Conservation (phyloP, 305 asterid species). For the Ilex paraguariensis region DNA sequence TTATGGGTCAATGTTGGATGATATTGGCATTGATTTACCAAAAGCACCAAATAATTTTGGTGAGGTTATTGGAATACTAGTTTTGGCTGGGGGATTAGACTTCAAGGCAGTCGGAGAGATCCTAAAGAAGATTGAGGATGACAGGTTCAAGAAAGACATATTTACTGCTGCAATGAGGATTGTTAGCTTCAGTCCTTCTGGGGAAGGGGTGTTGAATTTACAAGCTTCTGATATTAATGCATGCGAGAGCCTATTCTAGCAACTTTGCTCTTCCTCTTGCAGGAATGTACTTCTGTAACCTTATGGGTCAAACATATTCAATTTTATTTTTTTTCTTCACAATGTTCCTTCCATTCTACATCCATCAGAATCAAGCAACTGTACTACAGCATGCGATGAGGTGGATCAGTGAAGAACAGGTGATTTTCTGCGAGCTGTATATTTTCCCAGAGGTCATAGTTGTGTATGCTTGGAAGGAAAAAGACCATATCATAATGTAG, state of each 20-base stretch:
- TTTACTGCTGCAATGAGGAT: constrained; percentile 28
- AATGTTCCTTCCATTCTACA: neutral
- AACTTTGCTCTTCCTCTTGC: constrained; percentile 8
- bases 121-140: constrained; percentile 49
- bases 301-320: constrained; percentile 11
- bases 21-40: constrained; percentile 80
- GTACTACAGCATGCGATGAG: neutral
- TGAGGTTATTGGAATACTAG: constrained; percentile 49
- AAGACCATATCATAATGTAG: constrained; percentile 12
- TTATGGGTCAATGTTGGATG: constrained; percentile 57
- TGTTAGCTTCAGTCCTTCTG: constrained; percentile 36
- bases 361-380: constrained; percentile 11
- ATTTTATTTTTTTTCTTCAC: constrained; percentile 6
- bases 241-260: constrained; percentile 51
- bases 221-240: constrained; percentile 59
- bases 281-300: constrained; percentile 13
- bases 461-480: constrained; percentile 35
- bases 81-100: constrained; percentile 46
- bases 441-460: constrained; percentile 31
- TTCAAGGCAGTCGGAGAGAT: constrained; percentile 51
- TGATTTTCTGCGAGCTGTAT: constrained; percentile 37
- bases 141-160: constrained; percentile 44
- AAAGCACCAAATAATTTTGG: constrained; percentile 76
- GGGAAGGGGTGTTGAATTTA: constrained; percentile 46
- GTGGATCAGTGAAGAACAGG: constrained; percentile 19